Conservation (phyloP, 352 stramenopile genomes). For the Pythium aquatile region DNA sequence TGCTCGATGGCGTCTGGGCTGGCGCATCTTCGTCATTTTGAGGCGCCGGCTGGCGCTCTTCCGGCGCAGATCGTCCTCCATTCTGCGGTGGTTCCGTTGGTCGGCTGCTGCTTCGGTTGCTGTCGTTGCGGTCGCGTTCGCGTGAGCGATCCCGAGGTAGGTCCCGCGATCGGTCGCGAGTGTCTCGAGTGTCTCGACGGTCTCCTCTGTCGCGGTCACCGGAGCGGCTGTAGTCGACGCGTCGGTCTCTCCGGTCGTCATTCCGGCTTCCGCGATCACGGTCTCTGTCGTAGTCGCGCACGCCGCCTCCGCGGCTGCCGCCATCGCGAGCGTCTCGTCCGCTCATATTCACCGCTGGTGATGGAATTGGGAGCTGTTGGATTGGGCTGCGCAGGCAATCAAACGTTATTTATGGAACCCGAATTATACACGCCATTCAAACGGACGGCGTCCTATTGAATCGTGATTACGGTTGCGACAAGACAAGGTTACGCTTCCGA, state of each 20-base stretch:
- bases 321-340: constrained; percentile 38
- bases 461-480: constrained; percentile 23
- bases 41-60: constrained; percentile 12
- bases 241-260: constrained; percentile 20
- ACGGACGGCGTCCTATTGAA: constrained; percentile 8
- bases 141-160: constrained; percentile 33
- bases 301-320: constrained; percentile 22
- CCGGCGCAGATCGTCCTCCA: constrained; percentile 22
- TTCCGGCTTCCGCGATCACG: constrained; percentile 11
- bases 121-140: constrained; percentile 34
- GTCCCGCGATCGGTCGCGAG: constrained; percentile 18
- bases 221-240: constrained; percentile 24
- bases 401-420: constrained; percentile 14
- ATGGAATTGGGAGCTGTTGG: constrained; percentile 8
- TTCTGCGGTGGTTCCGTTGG: constrained; percentile 7
- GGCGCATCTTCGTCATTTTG: constrained; percentile 15
- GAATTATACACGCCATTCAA: constrained; percentile 10
- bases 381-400: constrained; percentile 16
- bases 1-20: constrained; percentile 24
- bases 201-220: constrained; percentile 24
- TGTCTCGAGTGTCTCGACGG: constrained; percentile 13
- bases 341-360: constrained; percentile 19
- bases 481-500: constrained; percentile 2
- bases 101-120: constrained; percentile 1
- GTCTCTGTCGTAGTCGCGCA: constrained; percentile 22